These are phyloP conservation scores for Cyclostephanos tholiformis DNA, from an alignment of 108 stramenopile species.

Conservation along the genomic window DNA sequence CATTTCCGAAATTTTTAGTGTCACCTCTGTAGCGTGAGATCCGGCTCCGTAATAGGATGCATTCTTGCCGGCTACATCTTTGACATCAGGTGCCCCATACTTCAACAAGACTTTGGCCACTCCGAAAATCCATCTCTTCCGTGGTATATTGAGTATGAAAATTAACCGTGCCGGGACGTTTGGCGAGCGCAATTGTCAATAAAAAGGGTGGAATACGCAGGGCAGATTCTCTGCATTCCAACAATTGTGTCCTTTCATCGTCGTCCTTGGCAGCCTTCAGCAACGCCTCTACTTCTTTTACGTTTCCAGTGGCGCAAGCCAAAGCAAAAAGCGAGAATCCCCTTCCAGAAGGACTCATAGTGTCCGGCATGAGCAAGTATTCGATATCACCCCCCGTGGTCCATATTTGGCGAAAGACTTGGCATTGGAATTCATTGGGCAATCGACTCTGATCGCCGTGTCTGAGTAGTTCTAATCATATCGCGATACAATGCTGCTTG, in stretches of 20 bases:
- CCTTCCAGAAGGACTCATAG: background rate
- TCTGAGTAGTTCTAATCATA: background rate
- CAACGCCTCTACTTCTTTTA: constrained; percentile 7
- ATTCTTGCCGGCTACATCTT: constrained; percentile 46
- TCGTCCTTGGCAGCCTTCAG: background rate
- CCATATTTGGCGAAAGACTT: background rate
- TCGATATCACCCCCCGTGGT: constrained; percentile 31
- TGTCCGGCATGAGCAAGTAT: background rate
- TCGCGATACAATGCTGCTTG: background rate
- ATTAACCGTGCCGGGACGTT: constrained; percentile 8
- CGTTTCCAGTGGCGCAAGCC: constrained; percentile 15
- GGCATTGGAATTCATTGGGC: background rate
- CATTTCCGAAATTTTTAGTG: constrained; percentile 21
- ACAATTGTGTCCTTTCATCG: constrained; percentile 3
- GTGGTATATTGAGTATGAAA: background rate
- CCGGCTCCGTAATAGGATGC: constrained; percentile 49
- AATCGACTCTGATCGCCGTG: constrained; percentile 36
- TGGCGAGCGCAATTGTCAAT: constrained; percentile 15
- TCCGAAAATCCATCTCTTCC: constrained; percentile 3
- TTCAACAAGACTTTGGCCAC: constrained; percentile 23
- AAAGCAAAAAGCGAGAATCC: constrained; percentile 18
- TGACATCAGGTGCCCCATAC: constrained; percentile 47
- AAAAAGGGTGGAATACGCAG: constrained; percentile 39
- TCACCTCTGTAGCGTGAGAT: constrained; percentile 32
- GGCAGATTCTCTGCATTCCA: constrained; percentile 35